Conservation (phyloP, 164 flowering plant genomes). For the Annona cherimola region DNA sequence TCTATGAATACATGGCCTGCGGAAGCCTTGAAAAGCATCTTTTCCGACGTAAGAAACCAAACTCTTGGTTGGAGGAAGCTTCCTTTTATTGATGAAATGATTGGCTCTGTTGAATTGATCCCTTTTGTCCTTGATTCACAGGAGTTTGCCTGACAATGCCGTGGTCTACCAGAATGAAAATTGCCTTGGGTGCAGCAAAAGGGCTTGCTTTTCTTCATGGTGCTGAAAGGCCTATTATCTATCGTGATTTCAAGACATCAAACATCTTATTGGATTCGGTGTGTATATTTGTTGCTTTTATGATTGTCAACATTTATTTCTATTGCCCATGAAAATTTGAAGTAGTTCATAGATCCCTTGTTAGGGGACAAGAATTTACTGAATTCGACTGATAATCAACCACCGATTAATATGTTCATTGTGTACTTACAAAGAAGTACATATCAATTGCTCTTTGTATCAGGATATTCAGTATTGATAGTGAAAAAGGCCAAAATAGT, state of each 20-base stretch:
- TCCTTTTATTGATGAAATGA: background rate
- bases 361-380: background rate
- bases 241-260: slow-evolving; percentile 93
- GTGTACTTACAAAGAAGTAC: background rate
- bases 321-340: background rate
- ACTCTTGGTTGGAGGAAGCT: background rate
- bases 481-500: background rate
- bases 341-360: background rate
- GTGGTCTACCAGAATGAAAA: slow-evolving; percentile 85
- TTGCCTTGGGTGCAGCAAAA: slow-evolving; percentile 85
- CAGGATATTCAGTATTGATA: background rate
- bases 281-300: slow-evolving; percentile 14
- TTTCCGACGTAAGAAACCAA: slow-evolving; percentile 63
- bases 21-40: slow-evolving; percentile 91
- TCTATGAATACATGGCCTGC: slow-evolving; percentile 85
- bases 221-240: slow-evolving; percentile 73
- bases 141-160: slow-evolving; percentile 66
- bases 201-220: slow-evolving; percentile 96
- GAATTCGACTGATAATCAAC: background rate
- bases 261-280: slow-evolving; percentile 86
- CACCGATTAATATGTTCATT: background rate
- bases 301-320: background rate
- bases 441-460: background rate
- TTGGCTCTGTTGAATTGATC: background rate
- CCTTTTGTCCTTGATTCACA: slow-evolving; percentile 9